Conservation (phyloP, 2,329 filamentous ascomycete species). For the Dichotomopilus funicola region DNA sequence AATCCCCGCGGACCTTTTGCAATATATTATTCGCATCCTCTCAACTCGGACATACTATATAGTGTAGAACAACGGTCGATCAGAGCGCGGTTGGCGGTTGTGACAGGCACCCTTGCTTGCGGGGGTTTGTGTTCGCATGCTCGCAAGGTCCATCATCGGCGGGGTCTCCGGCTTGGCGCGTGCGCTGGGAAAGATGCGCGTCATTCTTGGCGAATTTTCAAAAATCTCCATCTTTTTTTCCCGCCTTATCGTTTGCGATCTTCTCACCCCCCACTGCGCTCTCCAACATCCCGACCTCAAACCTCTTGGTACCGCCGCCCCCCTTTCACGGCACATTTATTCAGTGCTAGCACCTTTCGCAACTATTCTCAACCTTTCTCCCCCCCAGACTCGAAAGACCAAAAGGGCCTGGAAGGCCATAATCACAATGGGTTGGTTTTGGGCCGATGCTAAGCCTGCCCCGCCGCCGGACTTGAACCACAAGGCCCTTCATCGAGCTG, state of each 20-base stretch:
- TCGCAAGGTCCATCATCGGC: neutral
- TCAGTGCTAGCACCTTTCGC: neutral
- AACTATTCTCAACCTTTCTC: neutral
- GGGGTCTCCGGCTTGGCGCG: slow-evolving; percentile 9
- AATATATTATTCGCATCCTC: no score
- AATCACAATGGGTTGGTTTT: slow-evolving; percentile 55
- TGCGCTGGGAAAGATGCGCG: slow-evolving; percentile 9
- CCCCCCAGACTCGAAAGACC: neutral
- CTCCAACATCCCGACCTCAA: neutral
- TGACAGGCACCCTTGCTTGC: no score
- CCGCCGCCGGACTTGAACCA: slow-evolving; percentile 18
- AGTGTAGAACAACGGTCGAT: no score
- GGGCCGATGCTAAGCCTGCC: slow-evolving; percentile 44
- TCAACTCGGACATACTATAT: no score
- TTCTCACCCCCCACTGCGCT: neutral
- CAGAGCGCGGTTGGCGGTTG: no score
- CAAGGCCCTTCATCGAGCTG: slow-evolving; percentile 22
- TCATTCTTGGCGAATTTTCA: slow-evolving; percentile 12
- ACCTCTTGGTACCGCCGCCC: neutral
- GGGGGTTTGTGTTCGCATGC: no score
- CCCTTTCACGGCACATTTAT: neutral
- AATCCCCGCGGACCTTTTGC: no score
- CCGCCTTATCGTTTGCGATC: slow-evolving; percentile 5
- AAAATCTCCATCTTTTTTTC: slow-evolving; percentile 2
- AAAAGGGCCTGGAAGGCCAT: neutral